Evolutionary conservation across 169 alveolate genomes (phyloP).

Genomic region (Cryptosporidium felis): DNA sequence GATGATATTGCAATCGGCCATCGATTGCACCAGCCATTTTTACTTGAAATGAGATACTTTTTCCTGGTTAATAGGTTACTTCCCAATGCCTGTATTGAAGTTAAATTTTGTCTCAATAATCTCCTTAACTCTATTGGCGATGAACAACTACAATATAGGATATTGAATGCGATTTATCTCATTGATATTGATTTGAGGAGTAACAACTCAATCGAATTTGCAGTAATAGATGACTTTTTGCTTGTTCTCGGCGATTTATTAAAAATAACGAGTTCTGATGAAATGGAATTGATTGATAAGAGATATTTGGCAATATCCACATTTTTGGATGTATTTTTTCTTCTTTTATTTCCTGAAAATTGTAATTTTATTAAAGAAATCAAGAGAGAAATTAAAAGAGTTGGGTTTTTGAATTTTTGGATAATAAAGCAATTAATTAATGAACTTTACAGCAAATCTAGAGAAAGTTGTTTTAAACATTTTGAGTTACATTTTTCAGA

Average conservation of each 20-base stretch:
- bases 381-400: neutral
- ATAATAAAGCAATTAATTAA: conserved; percentile 2
- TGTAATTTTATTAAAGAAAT: neutral
- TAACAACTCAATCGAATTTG: neutral
- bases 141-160: neutral
- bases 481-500: neutral
- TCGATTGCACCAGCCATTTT: neutral
- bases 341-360: conserved; percentile 3
- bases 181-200: neutral
- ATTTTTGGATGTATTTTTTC: conserved; percentile 36
- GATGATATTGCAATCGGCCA: too few relatives aligned
- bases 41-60: conserved; percentile 35
- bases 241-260: neutral
- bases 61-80: conserved; percentile 24
- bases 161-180: conserved; percentile 15
- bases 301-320: neutral
- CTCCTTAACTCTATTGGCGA: conserved; percentile 2
- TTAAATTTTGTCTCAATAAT: conserved; percentile 34
- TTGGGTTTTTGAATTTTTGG: neutral
- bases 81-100: conserved; percentile 29
- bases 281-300: neutral
- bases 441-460: conserved; percentile 12
- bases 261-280: neutral
- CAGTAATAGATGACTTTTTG: neutral
- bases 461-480: conserved; percentile 18